Evolutionary conservation across 2,329 filamentous ascomycete species (phyloP), one percentile per base, ranked within the genome.

Genomic region (Didymellaceae sp.): DNA sequence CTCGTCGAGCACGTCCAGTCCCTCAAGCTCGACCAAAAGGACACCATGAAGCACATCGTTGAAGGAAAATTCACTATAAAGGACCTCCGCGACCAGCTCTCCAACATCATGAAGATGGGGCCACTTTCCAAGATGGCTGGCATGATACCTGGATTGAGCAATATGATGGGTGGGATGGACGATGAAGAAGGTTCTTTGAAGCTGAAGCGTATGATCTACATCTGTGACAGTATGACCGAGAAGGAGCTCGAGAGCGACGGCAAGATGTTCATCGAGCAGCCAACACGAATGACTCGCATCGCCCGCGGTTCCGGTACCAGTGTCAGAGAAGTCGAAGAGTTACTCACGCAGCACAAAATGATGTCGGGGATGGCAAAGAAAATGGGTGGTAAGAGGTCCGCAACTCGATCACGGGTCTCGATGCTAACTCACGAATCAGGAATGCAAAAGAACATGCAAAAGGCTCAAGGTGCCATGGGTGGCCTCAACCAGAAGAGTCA

Each of bases 51-150:
- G 80, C 93, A 99, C 77, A 95, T 99, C 60, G 89, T 91, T 6
- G 93, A 97, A 68, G 94, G 94, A 47, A 92, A 97, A 57, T 99
- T 97, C 75, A 96, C 94, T 0, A 84, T 99, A 25, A 88, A 94
- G 46, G 94, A 99, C 72, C 82, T 99, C 61, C 86, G 94, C 16
- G 94, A 99, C 71, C 95, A 99, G 71, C 85, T 99, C 10, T 89
- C 88, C 51, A 97, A 97, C 67, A 97, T 99, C 68, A 97, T 97
- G 91, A 99, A 99, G 78, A 97, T 99, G 94, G 94, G 94, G 0
- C 94, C 94, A 0, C 78, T 99, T 1, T 95, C 90, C 14, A 97
- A 99, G 73, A 95, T 99, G 85, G 95, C 93, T 0, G 91, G 92
- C 65, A 99, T 99, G 94, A 97, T 99, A 58, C 94, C 94, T 0